Base-by-base conservation (phyloP, 768 basidiomycete genomes). In the Rhodotorula toruloides region DNA sequence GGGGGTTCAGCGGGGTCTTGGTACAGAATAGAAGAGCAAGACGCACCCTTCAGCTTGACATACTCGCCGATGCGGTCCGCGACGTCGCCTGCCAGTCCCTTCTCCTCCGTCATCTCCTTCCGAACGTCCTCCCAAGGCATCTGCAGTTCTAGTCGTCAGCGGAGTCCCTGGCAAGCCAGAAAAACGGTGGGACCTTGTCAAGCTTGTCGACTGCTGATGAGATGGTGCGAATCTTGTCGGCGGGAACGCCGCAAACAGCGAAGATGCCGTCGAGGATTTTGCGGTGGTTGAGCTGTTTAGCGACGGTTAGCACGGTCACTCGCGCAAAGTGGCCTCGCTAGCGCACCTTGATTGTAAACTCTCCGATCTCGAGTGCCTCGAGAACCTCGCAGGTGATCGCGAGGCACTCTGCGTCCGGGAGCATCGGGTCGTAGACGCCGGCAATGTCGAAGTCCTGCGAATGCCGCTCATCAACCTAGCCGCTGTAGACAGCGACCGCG, bases 151-250 rank as follows among this genome's bases (percentile, higher is more conserved):
- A 43, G 12, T 17, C 14, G 42, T 14, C 27, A 16, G 29, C 39
- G 53, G 39, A 22, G 16, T 29, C 1, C 36, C 21, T 25, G 16
- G 32, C 22, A 43, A 50, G 8, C 29, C 3, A 32, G 3, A 19
- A 72, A 19, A n/a, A 29, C 25, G 47, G 31, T 27, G 79, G 34
- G 60, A 88, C 89, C 84, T 98, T 99, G 82, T 99, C 96, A 17
- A 99, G 84, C 77, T 98, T 99, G 79, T 99, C 96, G 16, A 98
- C 94, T 0, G 96, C 94, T 22, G 90, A 93, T 0, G 91, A 94
- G 70, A 98, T 98, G 21, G 86, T 80, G 10, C 94, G 84, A 54
- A 90, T 92, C 79, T 91, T 96, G 32, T 91, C 90, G 31, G 80
- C 73, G 1, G 92, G 88, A 9, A 99, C 96, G 59, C 96, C 96